phyloP scores from a whole-genome alignment of 1,284 basidiomycete genomes.

The Tilletia horrida region DNA sequence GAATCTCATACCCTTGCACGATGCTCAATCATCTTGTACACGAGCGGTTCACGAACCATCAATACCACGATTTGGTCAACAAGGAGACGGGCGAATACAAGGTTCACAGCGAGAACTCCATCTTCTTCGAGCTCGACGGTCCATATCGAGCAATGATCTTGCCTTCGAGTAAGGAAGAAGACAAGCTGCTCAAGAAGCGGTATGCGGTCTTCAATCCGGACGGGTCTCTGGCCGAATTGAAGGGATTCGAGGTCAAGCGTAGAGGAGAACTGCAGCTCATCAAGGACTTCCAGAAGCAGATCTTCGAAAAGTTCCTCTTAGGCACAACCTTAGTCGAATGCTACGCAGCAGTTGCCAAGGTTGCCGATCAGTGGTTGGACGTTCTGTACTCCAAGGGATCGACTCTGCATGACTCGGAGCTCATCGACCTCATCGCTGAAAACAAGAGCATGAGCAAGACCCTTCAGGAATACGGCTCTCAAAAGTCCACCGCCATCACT shows the following conservation, averaged over 20 bases:
- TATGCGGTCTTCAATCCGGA: slow-evolving; percentile 99
- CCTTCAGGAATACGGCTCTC: slow-evolving; percentile 87
- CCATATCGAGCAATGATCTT: slow-evolving; percentile 99
- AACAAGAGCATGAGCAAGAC: slow-evolving; percentile 98
- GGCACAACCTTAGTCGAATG: slow-evolving; percentile 91
- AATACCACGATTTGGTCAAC: slow-evolving; percentile 87
- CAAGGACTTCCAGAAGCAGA: slow-evolving; percentile 98
- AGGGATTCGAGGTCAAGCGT: slow-evolving; percentile 98
- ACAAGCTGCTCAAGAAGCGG: slow-evolving; percentile 96
- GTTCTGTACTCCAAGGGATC: slow-evolving; percentile 84
- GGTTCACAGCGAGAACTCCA: slow-evolving; percentile 95
- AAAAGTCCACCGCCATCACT: slow-evolving; percentile 97
- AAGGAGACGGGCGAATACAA: slow-evolving; percentile 77
- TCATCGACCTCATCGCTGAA: slow-evolving; percentile 96
- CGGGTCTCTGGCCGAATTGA: slow-evolving; percentile 91
- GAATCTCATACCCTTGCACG: slow-evolving; percentile 96
- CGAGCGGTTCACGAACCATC: slow-evolving; percentile 91
- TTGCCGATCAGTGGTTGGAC: slow-evolving; percentile 97
- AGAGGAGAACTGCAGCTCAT: slow-evolving; percentile 96
- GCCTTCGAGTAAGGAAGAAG: slow-evolving; percentile 98
- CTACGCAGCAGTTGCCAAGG: slow-evolving; percentile 86
- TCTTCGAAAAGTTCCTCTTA: slow-evolving; percentile 95
- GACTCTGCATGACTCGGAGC: slow-evolving; percentile 80
- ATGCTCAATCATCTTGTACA: slow-evolving; percentile 99
- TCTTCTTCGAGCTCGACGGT: slow-evolving; percentile 98